Conservation (phyloP, 2,329 filamentous ascomycete species). For the Monilinia vaccinii-corymbosi region DNA sequence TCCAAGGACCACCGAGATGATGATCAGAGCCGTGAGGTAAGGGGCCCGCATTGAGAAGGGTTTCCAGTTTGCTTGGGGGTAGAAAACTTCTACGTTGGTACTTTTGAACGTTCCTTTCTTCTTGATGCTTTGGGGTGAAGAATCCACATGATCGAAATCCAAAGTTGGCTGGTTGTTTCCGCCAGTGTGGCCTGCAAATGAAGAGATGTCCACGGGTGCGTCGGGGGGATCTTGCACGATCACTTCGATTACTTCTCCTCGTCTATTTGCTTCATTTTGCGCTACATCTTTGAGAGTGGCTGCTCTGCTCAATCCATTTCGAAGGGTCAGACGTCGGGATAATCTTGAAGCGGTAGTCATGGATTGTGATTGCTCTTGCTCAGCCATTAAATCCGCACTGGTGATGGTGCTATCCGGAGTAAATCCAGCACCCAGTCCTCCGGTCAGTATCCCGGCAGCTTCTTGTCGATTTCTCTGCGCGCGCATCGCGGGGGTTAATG, state of each 20-base stretch:
- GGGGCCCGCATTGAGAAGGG: slow-evolving; percentile 56
- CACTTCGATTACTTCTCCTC: slow-evolving; percentile 51
- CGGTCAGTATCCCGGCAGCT: slow-evolving; percentile 45
- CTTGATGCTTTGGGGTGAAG: slow-evolving; percentile 12
- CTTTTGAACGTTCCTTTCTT: slow-evolving; percentile 23
- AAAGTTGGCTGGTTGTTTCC: slow-evolving; percentile 8
- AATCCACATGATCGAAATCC: slow-evolving; percentile 17
- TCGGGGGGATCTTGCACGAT: slow-evolving; percentile 34
- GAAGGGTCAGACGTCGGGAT: slow-evolving; percentile 19
- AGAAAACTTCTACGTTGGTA: slow-evolving; percentile 42
- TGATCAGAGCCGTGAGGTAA: slow-evolving; percentile 45
- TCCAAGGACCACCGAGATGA: slow-evolving; percentile 45
- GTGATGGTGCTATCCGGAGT: slow-evolving; percentile 39
- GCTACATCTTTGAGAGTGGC: slow-evolving; percentile 41
- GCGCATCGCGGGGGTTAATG: slow-evolving; percentile 15
- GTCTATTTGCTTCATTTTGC: slow-evolving; percentile 50
- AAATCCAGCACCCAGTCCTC: slow-evolving; percentile 49
- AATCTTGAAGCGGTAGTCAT: slow-evolving; percentile 9
- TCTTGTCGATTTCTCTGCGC: slow-evolving; percentile 32
- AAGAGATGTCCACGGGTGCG: slow-evolving; percentile 23
- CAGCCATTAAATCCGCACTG: slow-evolving; percentile 41
- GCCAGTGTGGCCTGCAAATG: slow-evolving; percentile 17
- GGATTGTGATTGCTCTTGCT: slow-evolving; percentile 12
- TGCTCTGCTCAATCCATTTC: slow-evolving; percentile 23
- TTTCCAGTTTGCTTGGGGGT: slow-evolving; percentile 57